Evolutionary conservation across 2,329 filamentous ascomycete species (phyloP).

Genomic region (Penicillium sp.): DNA sequence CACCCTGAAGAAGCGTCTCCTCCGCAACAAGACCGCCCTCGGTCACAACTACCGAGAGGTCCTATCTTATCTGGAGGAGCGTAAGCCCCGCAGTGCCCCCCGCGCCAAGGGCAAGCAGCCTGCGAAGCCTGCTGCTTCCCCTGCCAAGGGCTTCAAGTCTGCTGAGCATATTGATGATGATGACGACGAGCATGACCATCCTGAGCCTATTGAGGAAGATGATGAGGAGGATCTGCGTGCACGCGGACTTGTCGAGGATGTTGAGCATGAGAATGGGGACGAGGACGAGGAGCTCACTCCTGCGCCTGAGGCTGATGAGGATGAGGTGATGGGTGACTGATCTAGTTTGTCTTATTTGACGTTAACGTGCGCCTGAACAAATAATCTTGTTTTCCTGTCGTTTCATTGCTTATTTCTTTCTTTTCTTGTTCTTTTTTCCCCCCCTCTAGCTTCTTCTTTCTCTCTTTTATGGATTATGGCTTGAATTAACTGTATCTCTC

Average conservation of each 20-base stretch:
- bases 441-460: not conserved
- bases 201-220: conserved; percentile 39
- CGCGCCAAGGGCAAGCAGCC: conserved; percentile 38
- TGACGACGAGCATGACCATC: conserved; percentile 38
- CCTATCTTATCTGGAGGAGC: conserved; percentile 73
- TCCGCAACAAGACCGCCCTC: conserved; percentile 75
- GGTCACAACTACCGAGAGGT: conserved; percentile 86
- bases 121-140: conserved; percentile 16
- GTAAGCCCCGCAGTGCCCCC: conserved; percentile 45
- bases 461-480: conserved; percentile 7
- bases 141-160: conserved; percentile 34
- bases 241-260: conserved; percentile 40
- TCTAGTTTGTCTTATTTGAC: conserved; percentile 9
- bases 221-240: conserved; percentile 43
- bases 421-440: conserved; percentile 9
- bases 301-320: conserved; percentile 37
- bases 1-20: conserved; percentile 68
- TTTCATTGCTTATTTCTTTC: not conserved
- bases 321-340: conserved; percentile 48
- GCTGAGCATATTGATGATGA: conserved; percentile 48
- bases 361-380: conserved; percentile 13
- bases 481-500: conserved; percentile 8
- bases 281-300: conserved; percentile 30
- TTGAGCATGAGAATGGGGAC: conserved; percentile 32
- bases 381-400: not conserved